A percentile compares a stretch with the other conserved stretches of the same genome.
These are phyloP conservation scores for Fusarium hainanense DNA, from an alignment of 2,329 filamentous ascomycete genomes.

Conservation along the genomic window DNA sequence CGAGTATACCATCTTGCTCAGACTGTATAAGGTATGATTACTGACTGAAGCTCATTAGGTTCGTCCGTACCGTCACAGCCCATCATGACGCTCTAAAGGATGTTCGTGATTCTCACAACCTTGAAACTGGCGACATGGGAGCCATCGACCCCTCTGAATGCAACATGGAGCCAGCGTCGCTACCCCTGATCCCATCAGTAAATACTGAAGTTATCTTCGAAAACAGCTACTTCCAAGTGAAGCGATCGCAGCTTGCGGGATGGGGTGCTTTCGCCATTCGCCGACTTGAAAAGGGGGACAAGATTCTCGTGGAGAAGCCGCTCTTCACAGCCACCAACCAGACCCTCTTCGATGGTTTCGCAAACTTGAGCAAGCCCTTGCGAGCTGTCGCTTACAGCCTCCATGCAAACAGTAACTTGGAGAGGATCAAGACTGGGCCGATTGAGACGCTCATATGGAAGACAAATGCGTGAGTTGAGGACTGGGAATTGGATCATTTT, in stretches of 20 bases:
- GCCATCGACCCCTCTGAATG: neutral
- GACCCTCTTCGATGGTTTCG: constrained; percentile 52
- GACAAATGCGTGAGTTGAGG: constrained; percentile 59
- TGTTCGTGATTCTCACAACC: constrained; percentile 11
- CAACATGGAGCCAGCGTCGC: neutral
- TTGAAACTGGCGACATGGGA: constrained; percentile 21
- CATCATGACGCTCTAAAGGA: constrained; percentile 15
- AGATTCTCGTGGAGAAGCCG: constrained; percentile 59
- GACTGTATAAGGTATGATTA: neutral
- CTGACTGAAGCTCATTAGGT: constrained; percentile 20
- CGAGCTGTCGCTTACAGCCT: constrained; percentile 53
- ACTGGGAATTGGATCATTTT: neutral
- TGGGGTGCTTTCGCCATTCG: constrained; percentile 60
- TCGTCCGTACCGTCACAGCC: constrained; percentile 29
- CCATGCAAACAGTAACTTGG: constrained; percentile 50
- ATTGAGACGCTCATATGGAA: constrained; percentile 48
- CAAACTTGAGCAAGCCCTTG: constrained; percentile 47
- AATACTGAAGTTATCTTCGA: constrained; percentile 41
- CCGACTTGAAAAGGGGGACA: constrained; percentile 52
- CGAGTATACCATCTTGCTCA: constrained; percentile 26
- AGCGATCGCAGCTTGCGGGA: constrained; percentile 55
- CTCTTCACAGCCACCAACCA: constrained; percentile 51
- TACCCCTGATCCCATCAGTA: constrained; percentile 8
- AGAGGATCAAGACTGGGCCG: constrained; percentile 46
- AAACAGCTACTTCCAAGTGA: constrained; percentile 57